Evolutionary conservation across 345 rosid genomes (phyloP).

Genomic region (Clausena lansium): DNA sequence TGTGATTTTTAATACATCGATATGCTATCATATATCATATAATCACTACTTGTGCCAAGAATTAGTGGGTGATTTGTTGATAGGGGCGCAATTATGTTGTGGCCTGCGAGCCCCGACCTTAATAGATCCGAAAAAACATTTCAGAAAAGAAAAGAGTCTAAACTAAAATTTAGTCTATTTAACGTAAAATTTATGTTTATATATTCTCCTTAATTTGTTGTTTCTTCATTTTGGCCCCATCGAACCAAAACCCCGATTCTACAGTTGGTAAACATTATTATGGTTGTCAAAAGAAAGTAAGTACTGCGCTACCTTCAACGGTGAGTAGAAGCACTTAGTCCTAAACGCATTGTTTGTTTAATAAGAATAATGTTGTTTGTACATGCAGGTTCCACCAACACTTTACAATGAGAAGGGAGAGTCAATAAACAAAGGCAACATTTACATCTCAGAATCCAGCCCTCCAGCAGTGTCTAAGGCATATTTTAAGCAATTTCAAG

Average conservation of each 20-base stretch:
- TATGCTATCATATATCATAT: no score
- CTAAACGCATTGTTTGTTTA: neutral
- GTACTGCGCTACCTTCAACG: neutral
- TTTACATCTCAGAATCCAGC: constrained; percentile 61
- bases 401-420: constrained; percentile 63
- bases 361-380: neutral
- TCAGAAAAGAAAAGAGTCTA: no score
- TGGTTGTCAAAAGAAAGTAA: neutral
- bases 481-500: constrained; percentile 62
- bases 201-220: no score
- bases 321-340: neutral
- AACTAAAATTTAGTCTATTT: no score
- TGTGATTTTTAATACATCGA: no score
- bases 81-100: no score
- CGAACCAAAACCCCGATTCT: neutral
- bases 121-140: no score
- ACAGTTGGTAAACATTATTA: neutral
- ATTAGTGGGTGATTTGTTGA: no score
- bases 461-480: constrained; percentile 61
- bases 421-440: constrained; percentile 67
- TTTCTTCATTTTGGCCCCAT: no score
- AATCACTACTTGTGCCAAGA: no score
- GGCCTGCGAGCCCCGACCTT: no score
- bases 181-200: no score
- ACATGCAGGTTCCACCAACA: constrained; percentile 61